Percentiles rank a stretch among this genome's conserved stretches.
Evolutionary conservation across 257 asterid genomes (phyloP).

Genomic region (Echium plantagineum): DNA sequence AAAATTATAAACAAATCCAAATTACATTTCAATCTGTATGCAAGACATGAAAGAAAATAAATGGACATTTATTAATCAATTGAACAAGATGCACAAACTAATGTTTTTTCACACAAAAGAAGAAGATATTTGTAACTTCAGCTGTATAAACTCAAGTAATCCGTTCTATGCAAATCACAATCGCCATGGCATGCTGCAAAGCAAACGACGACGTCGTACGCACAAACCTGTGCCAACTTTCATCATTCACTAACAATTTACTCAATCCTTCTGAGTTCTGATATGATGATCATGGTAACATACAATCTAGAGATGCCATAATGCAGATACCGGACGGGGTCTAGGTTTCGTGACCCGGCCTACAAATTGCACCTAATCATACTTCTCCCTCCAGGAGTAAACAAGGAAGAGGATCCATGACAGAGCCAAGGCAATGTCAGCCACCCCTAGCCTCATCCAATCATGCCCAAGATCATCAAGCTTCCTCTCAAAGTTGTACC

Average conservation of each 20-base stretch:
- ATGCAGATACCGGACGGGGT: not conserved
- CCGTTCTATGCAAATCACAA: not conserved
- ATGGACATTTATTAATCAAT: not conserved
- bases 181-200: not conserved
- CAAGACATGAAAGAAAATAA: not conserved
- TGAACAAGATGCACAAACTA: not conserved
- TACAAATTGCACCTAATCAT: conserved; percentile 31
- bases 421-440: conserved; percentile 57
- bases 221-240: not conserved
- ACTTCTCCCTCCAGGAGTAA: conserved; percentile 90
- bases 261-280: not conserved
- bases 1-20: too few species aligned
- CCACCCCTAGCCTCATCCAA: conserved; percentile 75
- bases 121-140: not conserved
- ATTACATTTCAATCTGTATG: too few species aligned
- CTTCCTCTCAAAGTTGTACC: conserved; percentile 71
- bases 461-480: conserved; percentile 77
- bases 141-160: not conserved
- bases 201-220: too few species aligned
- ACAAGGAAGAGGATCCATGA: conserved; percentile 81
- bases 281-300: not conserved
- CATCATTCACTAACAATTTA: not conserved
- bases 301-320: not conserved
- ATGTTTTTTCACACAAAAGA: not conserved
- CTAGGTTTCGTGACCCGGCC: not conserved